These are phyloP conservation scores for Didymosphaeria variabile DNA, from an alignment of 2,329 filamentous ascomycete species.

Conservation along the genomic window DNA sequence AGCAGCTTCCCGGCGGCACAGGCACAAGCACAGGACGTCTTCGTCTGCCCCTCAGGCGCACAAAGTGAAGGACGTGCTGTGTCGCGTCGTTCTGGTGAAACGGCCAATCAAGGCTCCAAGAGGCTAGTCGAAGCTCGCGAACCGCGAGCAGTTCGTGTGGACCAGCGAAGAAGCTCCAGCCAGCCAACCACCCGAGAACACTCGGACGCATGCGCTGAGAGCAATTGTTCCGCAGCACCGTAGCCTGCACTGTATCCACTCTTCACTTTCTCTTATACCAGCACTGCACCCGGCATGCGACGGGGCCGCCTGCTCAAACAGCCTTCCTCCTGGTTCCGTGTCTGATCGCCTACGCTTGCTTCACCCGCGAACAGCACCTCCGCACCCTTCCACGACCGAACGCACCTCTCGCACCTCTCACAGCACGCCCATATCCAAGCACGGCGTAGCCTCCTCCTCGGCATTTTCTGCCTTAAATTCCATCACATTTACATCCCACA, in stretches of 20 bases:
- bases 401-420: conserved; percentile 19
- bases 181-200: conserved; percentile 12
- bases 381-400: conserved; percentile 8
- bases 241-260: neutral
- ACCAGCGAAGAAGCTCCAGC: conserved; percentile 4
- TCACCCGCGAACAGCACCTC: conserved; percentile 12
- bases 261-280: neutral
- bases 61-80: neutral
- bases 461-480: neutral
- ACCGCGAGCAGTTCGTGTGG: conserved; percentile 9
- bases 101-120: conserved; percentile 9
- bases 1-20: conserved; percentile 2
- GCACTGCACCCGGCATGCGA: neutral
- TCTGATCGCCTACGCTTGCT: conserved; percentile 2
- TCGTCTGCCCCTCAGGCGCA: conserved; percentile 5
- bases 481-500: neutral
- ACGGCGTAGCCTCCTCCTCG: neutral
- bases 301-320: conserved; percentile 1
- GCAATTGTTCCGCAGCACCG: conserved; percentile 5
- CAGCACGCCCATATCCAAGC: conserved; percentile 17
- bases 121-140: conserved; percentile 5
- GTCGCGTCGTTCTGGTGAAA: conserved; percentile 13
- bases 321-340: conserved; percentile 10
- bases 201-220: neutral
- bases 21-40: neutral